Conservation (phyloP, 1,139 yeast species). For the Debaryomycetaceae sp. region DNA sequence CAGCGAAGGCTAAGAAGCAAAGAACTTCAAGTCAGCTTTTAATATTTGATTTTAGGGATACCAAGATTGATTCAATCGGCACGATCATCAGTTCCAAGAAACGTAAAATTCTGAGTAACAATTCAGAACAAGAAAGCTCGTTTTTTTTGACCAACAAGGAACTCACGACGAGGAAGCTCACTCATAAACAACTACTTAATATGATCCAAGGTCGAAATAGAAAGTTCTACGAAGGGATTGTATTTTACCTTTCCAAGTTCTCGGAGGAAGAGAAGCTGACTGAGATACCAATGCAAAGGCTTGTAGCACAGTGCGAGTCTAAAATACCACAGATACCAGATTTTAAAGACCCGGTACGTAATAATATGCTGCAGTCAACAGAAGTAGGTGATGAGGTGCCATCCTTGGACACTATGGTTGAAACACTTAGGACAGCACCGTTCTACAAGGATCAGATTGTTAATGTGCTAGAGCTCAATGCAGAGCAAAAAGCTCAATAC, state of each 20-base stretch:
- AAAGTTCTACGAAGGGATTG: conserved; percentile 48
- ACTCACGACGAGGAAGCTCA: conserved; percentile 20
- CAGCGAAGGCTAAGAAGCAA: conserved; percentile 12
- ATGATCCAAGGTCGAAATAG: conserved; percentile 58
- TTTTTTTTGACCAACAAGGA: conserved; percentile 28
- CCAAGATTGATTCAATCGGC: conserved; percentile 44
- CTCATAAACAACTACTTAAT: conserved; percentile 43
- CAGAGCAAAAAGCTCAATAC: conserved; percentile 16
- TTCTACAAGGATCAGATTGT: conserved; percentile 62
- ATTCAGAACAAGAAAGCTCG: conserved; percentile 9
- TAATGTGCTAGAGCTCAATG: conserved; percentile 22
- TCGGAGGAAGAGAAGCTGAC: conserved; percentile 19
- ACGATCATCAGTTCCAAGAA: conserved; percentile 20
- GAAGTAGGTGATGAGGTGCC: not conserved
- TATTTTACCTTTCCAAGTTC: conserved; percentile 34
- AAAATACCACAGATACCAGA: conserved; percentile 47
- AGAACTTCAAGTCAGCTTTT: conserved; percentile 47
- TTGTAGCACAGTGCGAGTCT: conserved; percentile 28
- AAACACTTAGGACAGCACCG: conserved; percentile 38
- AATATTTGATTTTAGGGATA: conserved; percentile 77
- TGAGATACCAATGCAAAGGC: conserved; percentile 26
- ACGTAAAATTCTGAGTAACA: conserved; percentile 13
- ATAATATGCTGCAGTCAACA: conserved; percentile 16
- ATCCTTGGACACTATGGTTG: conserved; percentile 37
- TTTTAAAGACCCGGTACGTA: conserved; percentile 26